Conservation (phyloP, 2,329 filamentous ascomycete species). For the Colletotrichum gloeosporioides region DNA sequence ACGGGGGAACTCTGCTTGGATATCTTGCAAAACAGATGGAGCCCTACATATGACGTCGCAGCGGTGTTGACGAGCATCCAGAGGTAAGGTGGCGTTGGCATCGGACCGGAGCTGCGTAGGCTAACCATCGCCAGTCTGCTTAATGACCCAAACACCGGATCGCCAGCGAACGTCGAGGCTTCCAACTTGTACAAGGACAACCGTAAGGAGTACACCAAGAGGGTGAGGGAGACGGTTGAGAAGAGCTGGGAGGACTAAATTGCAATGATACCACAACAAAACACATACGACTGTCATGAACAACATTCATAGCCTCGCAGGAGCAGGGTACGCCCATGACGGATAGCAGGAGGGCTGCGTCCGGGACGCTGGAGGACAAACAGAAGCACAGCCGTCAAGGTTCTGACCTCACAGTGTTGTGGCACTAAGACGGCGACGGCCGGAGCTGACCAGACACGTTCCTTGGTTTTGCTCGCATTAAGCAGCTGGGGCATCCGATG, state of each 20-base stretch:
- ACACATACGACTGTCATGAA: conserved; percentile 17
- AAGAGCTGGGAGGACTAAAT: conserved; percentile 97
- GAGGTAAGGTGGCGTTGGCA: conserved; percentile 62
- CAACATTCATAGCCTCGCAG: not conserved
- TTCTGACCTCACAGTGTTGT: not conserved
- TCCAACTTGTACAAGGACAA: conserved; percentile 99
- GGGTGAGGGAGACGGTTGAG: conserved; percentile 95
- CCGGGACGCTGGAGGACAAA: not conserved
- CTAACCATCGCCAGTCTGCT: conserved; percentile 67
- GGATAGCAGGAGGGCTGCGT: not conserved
- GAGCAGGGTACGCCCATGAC: not conserved
- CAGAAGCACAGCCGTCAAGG: not conserved
- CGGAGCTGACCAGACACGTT: not conserved
- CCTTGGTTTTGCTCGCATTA: conserved; percentile 12
- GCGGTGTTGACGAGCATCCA: conserved; percentile 97
- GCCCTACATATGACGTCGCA: conserved; percentile 97
- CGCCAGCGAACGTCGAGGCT: conserved; percentile 95
- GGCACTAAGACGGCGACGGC: not conserved
- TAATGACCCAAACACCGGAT: conserved; percentile 98
- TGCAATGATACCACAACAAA: conserved; percentile 4
- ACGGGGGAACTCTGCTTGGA: conserved; percentile 96
- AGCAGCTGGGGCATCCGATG: conserved; percentile 8
- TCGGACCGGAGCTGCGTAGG: not conserved
- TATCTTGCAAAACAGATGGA: conserved; percentile 98
- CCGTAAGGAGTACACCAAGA: conserved; percentile 92